These are phyloP conservation scores for Thielaviopsis musarum DNA, from an alignment of 2,329 filamentous ascomycete genomes.

Conservation along the genomic window DNA sequence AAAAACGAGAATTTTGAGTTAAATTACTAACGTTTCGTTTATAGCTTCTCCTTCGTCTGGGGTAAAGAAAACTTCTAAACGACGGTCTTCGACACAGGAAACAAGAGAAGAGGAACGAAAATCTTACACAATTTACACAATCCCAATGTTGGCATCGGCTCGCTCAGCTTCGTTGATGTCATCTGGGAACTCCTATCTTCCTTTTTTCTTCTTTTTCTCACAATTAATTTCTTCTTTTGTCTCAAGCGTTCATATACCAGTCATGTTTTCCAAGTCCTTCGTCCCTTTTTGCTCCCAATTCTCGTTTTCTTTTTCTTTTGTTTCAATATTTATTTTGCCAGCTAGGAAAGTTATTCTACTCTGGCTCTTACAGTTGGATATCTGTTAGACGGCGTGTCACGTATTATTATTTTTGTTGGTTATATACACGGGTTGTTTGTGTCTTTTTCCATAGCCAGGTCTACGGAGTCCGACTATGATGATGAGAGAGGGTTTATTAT, in stretches of 20 bases:
- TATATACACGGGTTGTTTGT: neutral
- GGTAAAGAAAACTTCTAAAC: conserved; percentile 51
- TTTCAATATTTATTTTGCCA: neutral
- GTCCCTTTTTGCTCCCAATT: neutral
- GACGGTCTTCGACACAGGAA: neutral
- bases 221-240: neutral
- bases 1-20: conserved; percentile 10
- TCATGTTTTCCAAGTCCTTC: neutral
- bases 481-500: neutral
- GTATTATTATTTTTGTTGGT: neutral
- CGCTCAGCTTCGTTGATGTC: neutral
- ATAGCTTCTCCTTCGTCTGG: conserved; percentile 48
- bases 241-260: neutral
- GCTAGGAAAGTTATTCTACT: neutral
- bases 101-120: neutral
- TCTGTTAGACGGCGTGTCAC: neutral
- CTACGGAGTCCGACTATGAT: neutral
- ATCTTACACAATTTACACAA: neutral
- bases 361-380: neutral
- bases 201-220: neutral
- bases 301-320: neutral
- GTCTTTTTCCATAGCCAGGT: neutral
- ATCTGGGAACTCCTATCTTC: neutral
- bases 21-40: conserved; percentile 14
- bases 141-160: neutral